Percentiles rank a stretch among this genome's conserved stretches.
Conservation (phyloP, 768 basidiomycete species). For the Trametes villosa region DNA sequence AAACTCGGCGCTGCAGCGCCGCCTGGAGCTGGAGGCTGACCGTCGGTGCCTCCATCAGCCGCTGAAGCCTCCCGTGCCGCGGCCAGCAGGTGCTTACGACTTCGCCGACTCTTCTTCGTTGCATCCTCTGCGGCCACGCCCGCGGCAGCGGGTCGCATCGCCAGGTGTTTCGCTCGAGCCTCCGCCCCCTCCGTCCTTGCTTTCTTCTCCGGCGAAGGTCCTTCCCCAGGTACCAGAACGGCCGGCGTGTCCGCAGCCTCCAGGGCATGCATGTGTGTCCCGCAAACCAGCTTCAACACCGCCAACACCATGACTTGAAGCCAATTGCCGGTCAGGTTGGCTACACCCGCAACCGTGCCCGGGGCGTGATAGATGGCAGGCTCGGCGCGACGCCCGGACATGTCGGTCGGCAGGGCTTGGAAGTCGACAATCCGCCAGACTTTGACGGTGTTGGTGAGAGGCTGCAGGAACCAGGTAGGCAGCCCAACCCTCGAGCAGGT, state of each 20-base stretch:
- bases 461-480: conserved; percentile 10
- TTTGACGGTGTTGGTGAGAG: neutral
- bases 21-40: neutral
- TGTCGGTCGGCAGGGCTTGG: neutral
- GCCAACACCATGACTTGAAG: neutral
- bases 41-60: no score
- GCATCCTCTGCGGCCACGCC: neutral
- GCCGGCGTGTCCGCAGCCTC: neutral
- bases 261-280: neutral
- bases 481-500: neutral
- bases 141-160: neutral
- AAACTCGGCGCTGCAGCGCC: neutral
- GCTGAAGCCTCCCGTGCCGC: no score
- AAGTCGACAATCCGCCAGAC: conserved; percentile 4
- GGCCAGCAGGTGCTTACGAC: no score
- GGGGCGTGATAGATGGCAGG: neutral
- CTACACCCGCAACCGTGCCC: neutral
- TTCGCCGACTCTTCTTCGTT: no score
- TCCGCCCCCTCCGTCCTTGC: no score
- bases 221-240: no score
- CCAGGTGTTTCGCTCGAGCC: neutral
- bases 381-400: neutral
- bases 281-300: neutral
- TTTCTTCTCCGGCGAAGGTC: no score
- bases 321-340: neutral